Conservation (phyloP, 1,284 basidiomycete genomes). For the Cutaneotrichosporon cavernicola region DNA sequence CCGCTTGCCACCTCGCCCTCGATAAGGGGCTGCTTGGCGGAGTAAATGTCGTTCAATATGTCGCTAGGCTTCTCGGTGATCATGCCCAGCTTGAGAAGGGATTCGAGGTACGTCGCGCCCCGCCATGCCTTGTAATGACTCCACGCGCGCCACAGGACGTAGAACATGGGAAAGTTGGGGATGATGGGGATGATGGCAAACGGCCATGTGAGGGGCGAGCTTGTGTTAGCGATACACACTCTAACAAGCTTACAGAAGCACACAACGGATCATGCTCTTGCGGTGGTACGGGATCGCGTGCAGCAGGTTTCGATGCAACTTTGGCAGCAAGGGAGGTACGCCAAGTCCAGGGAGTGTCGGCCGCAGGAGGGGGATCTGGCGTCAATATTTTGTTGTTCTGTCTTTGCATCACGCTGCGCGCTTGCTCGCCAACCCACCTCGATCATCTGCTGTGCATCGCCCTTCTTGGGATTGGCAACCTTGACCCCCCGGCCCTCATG, state of each 20-base stretch:
- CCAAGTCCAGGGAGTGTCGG: conserved; percentile 34
- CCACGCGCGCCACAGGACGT: conserved; percentile 57
- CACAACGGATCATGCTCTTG: conserved; percentile 43
- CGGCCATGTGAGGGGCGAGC: conserved; percentile 49
- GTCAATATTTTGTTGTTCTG: neutral
- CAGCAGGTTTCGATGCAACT: conserved; percentile 42
- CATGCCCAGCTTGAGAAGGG: conserved; percentile 43
- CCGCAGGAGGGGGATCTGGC: conserved; percentile 45
- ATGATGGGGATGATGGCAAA: conserved; percentile 56
- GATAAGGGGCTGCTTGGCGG: conserved; percentile 5
- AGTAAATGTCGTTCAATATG: conserved; percentile 38
- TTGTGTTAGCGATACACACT: conserved; percentile 10
- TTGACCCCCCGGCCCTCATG: conserved; percentile 42
- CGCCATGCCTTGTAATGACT: conserved; percentile 54
- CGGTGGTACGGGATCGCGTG: conserved; percentile 49
- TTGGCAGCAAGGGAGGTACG: conserved; percentile 40
- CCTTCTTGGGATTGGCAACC: conserved; percentile 32
- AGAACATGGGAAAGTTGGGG: conserved; percentile 56
- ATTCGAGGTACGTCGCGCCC: conserved; percentile 48
- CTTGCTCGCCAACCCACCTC: conserved; percentile 35
- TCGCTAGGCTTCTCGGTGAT: conserved; percentile 38
- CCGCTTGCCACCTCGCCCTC: conserved; percentile 10
- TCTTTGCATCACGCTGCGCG: neutral
- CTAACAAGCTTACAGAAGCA: conserved; percentile 31
- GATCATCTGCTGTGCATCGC: conserved; percentile 28